Evolutionary conservation across 106 monocot genomes (phyloP).

Genomic region (Amphibolis antarctica): DNA sequence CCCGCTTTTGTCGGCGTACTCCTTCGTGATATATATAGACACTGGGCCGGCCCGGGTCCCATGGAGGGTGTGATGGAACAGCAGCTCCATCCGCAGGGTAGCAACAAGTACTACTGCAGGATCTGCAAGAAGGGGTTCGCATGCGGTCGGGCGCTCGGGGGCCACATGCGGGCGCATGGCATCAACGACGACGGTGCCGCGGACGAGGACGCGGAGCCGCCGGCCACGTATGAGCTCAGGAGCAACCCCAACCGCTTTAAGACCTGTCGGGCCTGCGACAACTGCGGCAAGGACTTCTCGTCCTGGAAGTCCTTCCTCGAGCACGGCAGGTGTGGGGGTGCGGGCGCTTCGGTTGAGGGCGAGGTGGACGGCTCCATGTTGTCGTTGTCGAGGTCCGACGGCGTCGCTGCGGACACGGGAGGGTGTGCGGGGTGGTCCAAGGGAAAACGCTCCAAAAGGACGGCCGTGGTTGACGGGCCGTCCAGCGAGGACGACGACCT

Average conservation of each 20-base stretch:
- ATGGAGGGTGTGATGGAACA: constrained; percentile 22
- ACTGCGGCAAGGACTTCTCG: constrained; percentile 51
- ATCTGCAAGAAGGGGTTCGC: constrained; percentile 71
- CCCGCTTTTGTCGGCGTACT: no score
- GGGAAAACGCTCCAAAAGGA: constrained; percentile 46
- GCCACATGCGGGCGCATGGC: constrained; percentile 76
- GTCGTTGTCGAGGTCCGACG: not conserved
- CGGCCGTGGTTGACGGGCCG: constrained; percentile 1
- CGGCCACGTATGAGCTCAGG: constrained; percentile 51
- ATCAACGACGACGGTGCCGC: constrained; percentile 27
- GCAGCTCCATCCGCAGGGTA: constrained; percentile 13
- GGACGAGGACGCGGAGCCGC: not conserved
- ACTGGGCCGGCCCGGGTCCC: no score
- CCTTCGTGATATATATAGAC: no score
- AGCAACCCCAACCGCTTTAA: constrained; percentile 35
- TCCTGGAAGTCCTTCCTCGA: constrained; percentile 68
- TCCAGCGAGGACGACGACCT: constrained; percentile 71
- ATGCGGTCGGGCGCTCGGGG: constrained; percentile 64
- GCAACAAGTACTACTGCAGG: constrained; percentile 54
- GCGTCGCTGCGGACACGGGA: not conserved
- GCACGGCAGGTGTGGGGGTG: constrained; percentile 37
- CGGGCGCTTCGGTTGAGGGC: constrained; percentile 9
- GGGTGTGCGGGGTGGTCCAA: constrained; percentile 31
- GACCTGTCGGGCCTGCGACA: constrained; percentile 39
- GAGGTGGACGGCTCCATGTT: not conserved